These are phyloP conservation scores for Stemphylium lycopersici DNA, from an alignment of 2,329 filamentous ascomycete species.

Conservation along the genomic window DNA sequence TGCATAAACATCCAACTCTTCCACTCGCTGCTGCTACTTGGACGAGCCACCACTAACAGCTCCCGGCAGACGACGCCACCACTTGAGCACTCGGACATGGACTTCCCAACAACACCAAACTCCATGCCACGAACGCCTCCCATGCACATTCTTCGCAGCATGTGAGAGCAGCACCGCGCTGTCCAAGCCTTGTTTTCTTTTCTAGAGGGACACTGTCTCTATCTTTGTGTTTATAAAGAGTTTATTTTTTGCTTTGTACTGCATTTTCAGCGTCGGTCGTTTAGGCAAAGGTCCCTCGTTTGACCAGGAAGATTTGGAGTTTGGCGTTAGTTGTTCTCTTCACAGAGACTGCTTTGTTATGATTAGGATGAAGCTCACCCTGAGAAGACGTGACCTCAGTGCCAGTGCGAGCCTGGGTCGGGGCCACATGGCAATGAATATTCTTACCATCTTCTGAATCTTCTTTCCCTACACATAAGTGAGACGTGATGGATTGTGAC, in stretches of 20 bases:
- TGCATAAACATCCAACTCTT: slow-evolving; percentile 42
- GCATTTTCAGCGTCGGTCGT: slow-evolving; percentile 47
- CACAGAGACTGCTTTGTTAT: slow-evolving; percentile 9
- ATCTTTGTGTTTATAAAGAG: slow-evolving; percentile 26
- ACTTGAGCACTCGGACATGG: slow-evolving; percentile 66
- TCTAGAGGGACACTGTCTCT: slow-evolving; percentile 26
- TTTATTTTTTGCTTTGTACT: slow-evolving; percentile 27
- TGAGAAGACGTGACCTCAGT: slow-evolving; percentile 25
- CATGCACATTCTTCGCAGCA: slow-evolving; percentile 44
- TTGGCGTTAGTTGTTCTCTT: slow-evolving; percentile 28
- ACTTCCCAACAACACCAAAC: slow-evolving; percentile 69
- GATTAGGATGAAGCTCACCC: slow-evolving; percentile 7
- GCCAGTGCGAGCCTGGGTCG: slow-evolving; percentile 39
- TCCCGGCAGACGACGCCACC: slow-evolving; percentile 69
- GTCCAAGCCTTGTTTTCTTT: slow-evolving; percentile 16
- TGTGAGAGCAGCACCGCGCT: slow-evolving; percentile 23
- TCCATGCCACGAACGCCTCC: slow-evolving; percentile 75
- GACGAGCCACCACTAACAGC: slow-evolving; percentile 46
- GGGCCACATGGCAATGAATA: slow-evolving; percentile 29
- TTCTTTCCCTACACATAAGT: neutral
- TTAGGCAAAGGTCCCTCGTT: slow-evolving; percentile 41
- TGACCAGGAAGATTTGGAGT: slow-evolving; percentile 35
- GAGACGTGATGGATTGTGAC: neutral
- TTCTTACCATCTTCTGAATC: slow-evolving; percentile 12
- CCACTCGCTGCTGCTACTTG: slow-evolving; percentile 27